Evolutionary conservation across 2,329 filamentous ascomycete species (phyloP).

Genomic region (Fusarium agapanthi): DNA sequence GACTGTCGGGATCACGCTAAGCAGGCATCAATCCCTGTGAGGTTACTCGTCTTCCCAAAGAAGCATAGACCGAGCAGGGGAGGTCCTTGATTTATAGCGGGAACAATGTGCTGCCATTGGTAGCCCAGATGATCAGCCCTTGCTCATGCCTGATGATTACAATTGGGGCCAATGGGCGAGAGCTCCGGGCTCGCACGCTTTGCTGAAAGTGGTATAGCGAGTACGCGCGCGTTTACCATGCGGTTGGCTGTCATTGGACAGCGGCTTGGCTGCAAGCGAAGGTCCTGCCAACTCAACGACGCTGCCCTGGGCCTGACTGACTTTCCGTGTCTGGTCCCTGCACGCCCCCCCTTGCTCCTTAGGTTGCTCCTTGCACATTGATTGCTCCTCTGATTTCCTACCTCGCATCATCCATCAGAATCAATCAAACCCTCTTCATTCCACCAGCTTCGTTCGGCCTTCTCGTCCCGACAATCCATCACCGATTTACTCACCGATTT

Average conservation of each 20-base stretch:
- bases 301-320: conserved; percentile 2
- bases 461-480: conserved; percentile 14
- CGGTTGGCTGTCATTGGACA: conserved; percentile 42
- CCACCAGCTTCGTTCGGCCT: conserved; percentile 4
- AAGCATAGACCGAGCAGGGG: conserved; percentile 15
- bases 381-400: conserved; percentile 11
- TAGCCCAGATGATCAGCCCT: neutral
- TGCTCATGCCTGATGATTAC: neutral
- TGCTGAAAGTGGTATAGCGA: conserved; percentile 27
- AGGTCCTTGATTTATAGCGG: conserved; percentile 3
- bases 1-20: conserved; percentile 50
- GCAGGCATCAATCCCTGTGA: conserved; percentile 3
- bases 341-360: conserved; percentile 12
- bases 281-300: conserved; percentile 42
- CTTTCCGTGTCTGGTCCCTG: neutral
- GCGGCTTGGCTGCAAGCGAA: conserved; percentile 44
- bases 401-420: conserved; percentile 17
- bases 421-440: conserved; percentile 10
- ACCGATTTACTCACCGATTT: conserved; percentile 11
- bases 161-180: conserved; percentile 39
- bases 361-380: neutral
- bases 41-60: conserved; percentile 11
- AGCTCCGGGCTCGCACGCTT: conserved; percentile 34
- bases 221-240: conserved; percentile 45
- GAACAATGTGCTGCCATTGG: conserved; percentile 31